Evolutionary conservation across 306 rosid species (phyloP), one percentile per base, ranked within the genome.

Genomic region (Cucumis melo): DNA sequence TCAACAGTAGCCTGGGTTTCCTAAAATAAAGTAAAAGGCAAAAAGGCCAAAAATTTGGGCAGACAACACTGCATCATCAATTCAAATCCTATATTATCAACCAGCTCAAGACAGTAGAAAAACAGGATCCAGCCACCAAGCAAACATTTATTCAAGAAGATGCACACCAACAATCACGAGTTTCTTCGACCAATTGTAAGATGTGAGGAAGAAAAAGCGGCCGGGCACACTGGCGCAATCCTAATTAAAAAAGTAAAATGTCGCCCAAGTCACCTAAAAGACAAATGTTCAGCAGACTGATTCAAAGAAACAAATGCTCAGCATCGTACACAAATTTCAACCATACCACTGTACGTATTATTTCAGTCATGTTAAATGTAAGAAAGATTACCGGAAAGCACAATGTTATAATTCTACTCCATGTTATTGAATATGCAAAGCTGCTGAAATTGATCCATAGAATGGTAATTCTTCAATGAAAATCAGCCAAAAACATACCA

Each of bases 401-500:
- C 42, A 46, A 71, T 71, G 76, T 50, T 48, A 71, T 46, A 48
- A 48, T 71, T 46, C 76, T 27, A 44, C 75, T 21, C 75, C 75
- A 7, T 59, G 48, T 23, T 27, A 41, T 20, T 23, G 60, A 24
- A 61, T 20, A 66, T 36, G 55, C 11, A 58, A 15, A 77, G 64
- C 73, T 77, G 46, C 73, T 20, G 46, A 77, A 61, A 46, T 59
- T 77, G 19, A 19, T 41, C 68, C 41, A 82, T 73, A 73, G 16
- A 41, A 56, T 55, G 68, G 77, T 61, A 83, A 64, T 70, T 70
- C 38, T 70, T 20, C 75, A 44, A 68, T 21, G 56, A 70, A 23
- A 71, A 50, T 27, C 76, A 24, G 23, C 34, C 67, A 56, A 80
- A 42, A 82, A 81, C 89, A 39, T 87, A 94, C 99, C 97, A 20